phyloP scores from a whole-genome alignment of 805 yeast species.

The Clavispora fructus region DNA sequence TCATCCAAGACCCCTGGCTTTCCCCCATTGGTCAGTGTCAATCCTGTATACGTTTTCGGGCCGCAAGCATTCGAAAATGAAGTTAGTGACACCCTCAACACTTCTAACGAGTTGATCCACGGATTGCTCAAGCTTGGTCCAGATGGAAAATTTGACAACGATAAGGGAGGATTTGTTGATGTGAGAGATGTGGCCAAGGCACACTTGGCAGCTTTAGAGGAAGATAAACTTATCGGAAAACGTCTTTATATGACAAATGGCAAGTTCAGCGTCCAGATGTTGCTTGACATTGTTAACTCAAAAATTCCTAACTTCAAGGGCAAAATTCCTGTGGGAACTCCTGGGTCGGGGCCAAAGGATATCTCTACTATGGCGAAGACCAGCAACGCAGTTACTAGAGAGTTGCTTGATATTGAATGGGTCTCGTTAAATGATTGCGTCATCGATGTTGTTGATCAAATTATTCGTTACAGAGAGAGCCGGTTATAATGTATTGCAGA shows the following conservation, averaged over 20 bases:
- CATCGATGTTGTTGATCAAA: slow-evolving; percentile 16
- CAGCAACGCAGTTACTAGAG: slow-evolving; percentile 11
- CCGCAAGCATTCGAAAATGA: slow-evolving; percentile 44
- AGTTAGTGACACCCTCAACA: slow-evolving; percentile 32
- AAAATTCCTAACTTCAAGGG: slow-evolving; percentile 19
- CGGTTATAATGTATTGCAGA: not conserved
- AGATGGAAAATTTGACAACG: slow-evolving; percentile 15
- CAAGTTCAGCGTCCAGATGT: slow-evolving; percentile 29
- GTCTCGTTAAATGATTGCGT: slow-evolving; percentile 12
- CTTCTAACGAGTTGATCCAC: slow-evolving; percentile 37
- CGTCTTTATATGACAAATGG: slow-evolving; percentile 25
- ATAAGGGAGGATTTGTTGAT: slow-evolving; percentile 15
- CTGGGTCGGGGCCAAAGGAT: slow-evolving; percentile 26
- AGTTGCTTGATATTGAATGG: slow-evolving; percentile 13
- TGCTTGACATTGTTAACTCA: slow-evolving; percentile 32
- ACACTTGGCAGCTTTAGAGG: slow-evolving; percentile 29
- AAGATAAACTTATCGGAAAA: slow-evolving; percentile 14
- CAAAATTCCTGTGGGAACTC: slow-evolving; percentile 21
- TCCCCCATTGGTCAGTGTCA: slow-evolving; percentile 37
- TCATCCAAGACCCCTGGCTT: slow-evolving; percentile 26
- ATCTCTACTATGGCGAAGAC: slow-evolving; percentile 17
- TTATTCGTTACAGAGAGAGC: slow-evolving; percentile 2
- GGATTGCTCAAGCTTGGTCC: slow-evolving; percentile 13
- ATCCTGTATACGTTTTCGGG: slow-evolving; percentile 56
- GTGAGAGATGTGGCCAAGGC: slow-evolving; percentile 20